These are phyloP conservation scores for Pleurotus sapidus DNA, from an alignment of 768 basidiomycete species.

Conservation along the genomic window DNA sequence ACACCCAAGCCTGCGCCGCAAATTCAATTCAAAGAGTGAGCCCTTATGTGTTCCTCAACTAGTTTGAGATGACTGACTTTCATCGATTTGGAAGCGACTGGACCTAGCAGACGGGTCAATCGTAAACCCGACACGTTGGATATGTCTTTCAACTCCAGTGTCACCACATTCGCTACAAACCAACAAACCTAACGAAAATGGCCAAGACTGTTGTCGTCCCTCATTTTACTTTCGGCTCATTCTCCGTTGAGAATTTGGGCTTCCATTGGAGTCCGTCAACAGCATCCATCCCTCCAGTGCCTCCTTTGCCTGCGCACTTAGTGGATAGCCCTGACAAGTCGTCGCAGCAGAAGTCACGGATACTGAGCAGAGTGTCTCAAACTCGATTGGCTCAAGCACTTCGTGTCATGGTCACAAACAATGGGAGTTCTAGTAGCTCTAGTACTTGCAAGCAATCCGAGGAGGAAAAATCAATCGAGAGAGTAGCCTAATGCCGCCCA, in stretches of 20 bases:
- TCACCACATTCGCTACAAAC: neutral
- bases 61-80: too few relatives aligned
- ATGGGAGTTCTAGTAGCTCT: too few relatives aligned
- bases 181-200: neutral
- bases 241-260: slow-evolving; percentile 3
- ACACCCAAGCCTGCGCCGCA: neutral
- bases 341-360: too few relatives aligned
- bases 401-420: too few relatives aligned
- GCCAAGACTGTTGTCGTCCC: neutral
- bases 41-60: neutral
- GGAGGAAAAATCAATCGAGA: too few relatives aligned
- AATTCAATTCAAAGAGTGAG: neutral
- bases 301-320: neutral
- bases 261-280: neutral
- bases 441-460: too few relatives aligned
- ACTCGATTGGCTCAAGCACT: too few relatives aligned
- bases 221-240: neutral
- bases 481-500: too few relatives aligned
- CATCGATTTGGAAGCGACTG: neutral
- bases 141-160: slow-evolving; percentile 5
- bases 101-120: neutral
- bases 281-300: neutral
- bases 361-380: too few relatives aligned
- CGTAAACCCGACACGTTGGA: neutral
- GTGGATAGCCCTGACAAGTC: too few relatives aligned